Evolutionary conservation across 2,329 filamentous ascomycete species (phyloP).

Genomic region (Penicillium sp.): DNA sequence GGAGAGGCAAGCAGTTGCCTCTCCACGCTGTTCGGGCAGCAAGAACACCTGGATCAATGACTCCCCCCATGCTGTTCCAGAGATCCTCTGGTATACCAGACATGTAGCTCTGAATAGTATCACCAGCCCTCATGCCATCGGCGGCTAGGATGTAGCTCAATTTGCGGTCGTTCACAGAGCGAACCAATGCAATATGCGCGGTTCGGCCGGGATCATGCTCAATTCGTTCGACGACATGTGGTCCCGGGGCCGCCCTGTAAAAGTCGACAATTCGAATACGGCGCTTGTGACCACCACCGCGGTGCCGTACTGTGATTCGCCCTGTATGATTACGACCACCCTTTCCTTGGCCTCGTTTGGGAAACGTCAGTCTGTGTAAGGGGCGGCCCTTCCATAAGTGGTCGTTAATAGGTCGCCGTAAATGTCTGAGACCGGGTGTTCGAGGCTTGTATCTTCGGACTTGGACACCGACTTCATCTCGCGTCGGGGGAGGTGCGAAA

Average conservation of each 20-base stretch:
- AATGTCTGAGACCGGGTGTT: slow-evolving; percentile 86
- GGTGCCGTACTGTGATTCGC: slow-evolving; percentile 81
- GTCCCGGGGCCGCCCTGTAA: slow-evolving; percentile 69
- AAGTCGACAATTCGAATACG: slow-evolving; percentile 93
- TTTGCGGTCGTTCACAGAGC: slow-evolving; percentile 65
- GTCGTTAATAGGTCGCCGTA: slow-evolving; percentile 89
- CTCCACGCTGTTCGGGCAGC: slow-evolving; percentile 90
- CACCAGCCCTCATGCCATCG: slow-evolving; percentile 87
- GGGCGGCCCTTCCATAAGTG: slow-evolving; percentile 95
- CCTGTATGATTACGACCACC: slow-evolving; percentile 90
- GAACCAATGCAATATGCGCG: slow-evolving; percentile 86
- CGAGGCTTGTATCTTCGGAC: slow-evolving; percentile 88
- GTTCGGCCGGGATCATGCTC: slow-evolving; percentile 93
- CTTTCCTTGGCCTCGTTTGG: slow-evolving; percentile 88
- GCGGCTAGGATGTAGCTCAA: slow-evolving; percentile 94
- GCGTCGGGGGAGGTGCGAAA: slow-evolving; percentile 45
- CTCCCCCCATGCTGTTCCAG: slow-evolving; percentile 85
- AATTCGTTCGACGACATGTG: slow-evolving; percentile 85
- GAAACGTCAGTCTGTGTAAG: slow-evolving; percentile 74
- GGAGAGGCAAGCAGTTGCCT: slow-evolving; percentile 90
- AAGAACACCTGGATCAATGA: slow-evolving; percentile 90
- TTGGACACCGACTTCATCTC: slow-evolving; percentile 40
- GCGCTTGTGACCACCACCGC: slow-evolving; percentile 86
- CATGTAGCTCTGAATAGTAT: slow-evolving; percentile 88
- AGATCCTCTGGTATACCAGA: slow-evolving; percentile 82